Evolutionary conservation across 2,329 filamentous ascomycete species (phyloP).

Genomic region (Alternaria viburni): DNA sequence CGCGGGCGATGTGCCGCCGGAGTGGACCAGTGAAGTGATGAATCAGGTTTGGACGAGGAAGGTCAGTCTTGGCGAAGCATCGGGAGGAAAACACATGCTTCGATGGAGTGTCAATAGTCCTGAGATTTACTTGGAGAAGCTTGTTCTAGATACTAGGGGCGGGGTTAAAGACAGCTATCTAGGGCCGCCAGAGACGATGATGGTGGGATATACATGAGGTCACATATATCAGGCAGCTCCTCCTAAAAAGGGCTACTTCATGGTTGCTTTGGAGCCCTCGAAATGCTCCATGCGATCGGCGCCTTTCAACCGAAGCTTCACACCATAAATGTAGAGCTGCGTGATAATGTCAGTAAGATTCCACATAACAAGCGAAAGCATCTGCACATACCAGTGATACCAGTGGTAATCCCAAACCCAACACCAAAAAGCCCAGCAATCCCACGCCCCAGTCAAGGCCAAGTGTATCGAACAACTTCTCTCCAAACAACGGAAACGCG

Average conservation of each 20-base stretch:
- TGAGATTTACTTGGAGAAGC: conserved; percentile 34
- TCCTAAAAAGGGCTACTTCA: background rate
- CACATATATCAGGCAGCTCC: background rate
- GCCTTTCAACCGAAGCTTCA: background rate
- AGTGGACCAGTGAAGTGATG: conserved; percentile 47
- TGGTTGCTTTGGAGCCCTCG: conserved; percentile 4
- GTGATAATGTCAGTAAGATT: background rate
- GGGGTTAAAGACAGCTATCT: conserved; percentile 31
- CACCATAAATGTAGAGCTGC: background rate
- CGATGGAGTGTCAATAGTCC: conserved; percentile 19
- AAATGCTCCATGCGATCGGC: conserved; percentile 9
- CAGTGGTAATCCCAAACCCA: conserved; percentile 17
- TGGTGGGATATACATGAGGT: background rate
- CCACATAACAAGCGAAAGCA: background rate
- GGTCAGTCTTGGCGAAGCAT: conserved; percentile 27
- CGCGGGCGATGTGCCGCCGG: conserved; percentile 48
- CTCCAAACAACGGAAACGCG: conserved; percentile 18
- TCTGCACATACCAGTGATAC: conserved; percentile 10
- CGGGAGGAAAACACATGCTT: conserved; percentile 43
- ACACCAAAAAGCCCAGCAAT: conserved; percentile 16
- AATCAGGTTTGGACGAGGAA: conserved; percentile 20
- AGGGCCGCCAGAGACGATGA: conserved; percentile 23
- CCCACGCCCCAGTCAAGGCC: conserved; percentile 22
- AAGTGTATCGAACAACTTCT: conserved; percentile 11
- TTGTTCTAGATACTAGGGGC: conserved; percentile 27